A percentile compares a stretch with the other conserved stretches of the same genome.
Conservation (phyloP, 164 flowering plant species). For the Aristolochia fimbriata region DNA sequence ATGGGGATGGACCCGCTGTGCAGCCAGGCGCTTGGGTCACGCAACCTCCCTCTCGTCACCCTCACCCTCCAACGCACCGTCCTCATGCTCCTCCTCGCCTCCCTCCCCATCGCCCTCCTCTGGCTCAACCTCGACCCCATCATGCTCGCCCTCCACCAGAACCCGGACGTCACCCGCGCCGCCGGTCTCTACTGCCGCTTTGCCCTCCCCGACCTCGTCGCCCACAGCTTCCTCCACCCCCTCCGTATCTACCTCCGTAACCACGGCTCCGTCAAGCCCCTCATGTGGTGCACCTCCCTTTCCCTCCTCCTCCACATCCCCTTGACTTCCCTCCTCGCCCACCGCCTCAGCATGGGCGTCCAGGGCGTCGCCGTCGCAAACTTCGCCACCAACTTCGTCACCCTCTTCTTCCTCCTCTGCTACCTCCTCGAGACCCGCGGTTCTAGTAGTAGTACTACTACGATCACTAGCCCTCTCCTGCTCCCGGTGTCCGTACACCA, state of each 20-base stretch:
- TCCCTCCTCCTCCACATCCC: conserved; percentile 57
- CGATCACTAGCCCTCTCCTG: conserved; percentile 11
- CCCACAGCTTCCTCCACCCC: conserved; percentile 78
- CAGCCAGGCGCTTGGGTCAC: conserved; percentile 83
- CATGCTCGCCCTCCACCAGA: conserved; percentile 55
- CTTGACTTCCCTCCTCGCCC: conserved; percentile 41
- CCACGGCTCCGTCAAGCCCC: conserved; percentile 62
- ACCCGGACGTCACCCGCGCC: conserved; percentile 36
- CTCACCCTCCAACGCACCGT: conserved; percentile 53
- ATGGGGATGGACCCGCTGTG: conserved; percentile 94
- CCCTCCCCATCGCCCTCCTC: conserved; percentile 45
- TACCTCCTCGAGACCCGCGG: conserved; percentile 24
- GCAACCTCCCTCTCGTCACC: conserved; percentile 30
- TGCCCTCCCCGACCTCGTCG: conserved; percentile 66
- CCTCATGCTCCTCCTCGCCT: conserved; percentile 45
- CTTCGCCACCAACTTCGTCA: conserved; percentile 48
- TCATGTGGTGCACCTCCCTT: conserved; percentile 60
- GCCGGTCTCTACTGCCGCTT: conserved; percentile 59
- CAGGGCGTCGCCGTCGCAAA: conserved; percentile 60
- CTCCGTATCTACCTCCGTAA: conserved; percentile 63
- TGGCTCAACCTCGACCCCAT: conserved; percentile 70
- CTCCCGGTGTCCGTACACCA: neutral
- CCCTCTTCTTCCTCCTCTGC: conserved; percentile 36
- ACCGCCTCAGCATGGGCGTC: conserved; percentile 49
- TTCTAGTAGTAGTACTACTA: conserved; percentile 8